Base-by-base conservation (phyloP, 2,329 filamentous ascomycete species). In the Truncatella angustata region DNA sequence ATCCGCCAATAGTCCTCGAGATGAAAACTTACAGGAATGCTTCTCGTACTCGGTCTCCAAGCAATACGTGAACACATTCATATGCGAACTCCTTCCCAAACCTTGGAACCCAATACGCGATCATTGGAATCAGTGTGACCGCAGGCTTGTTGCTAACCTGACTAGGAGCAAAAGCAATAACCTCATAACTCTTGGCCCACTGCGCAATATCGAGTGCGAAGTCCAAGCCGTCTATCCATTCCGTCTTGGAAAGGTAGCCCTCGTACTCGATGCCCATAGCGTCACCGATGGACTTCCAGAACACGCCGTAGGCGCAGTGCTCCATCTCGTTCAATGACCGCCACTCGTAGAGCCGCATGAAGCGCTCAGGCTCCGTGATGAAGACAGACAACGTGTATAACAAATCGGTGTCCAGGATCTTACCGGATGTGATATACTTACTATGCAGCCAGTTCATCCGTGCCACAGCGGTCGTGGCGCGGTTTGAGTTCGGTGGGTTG, bases 241-340 rank as follows among this genome's bases (percentile, higher is more conserved):
- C 55, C 6, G 52, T 54, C 5, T 39, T 52, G 5, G 58, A 55
- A 2, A 78, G 69, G 12, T 67, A 62, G 1, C 68, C 67, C 21
- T 65, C 64, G 58, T 80, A 82, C 44, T 73, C 65, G 55, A 91
- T 87, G 0, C 75, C 78, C 81, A 91, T 87, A 49, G 81, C 80
- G 59, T 90, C 84, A 12, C 87, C 88, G 14, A 90, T 70, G 49
- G 76, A 76, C 66, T 88, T 88, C 87, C 87, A 91, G 61, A 88
- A 83, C 0, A 81, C 84, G 14, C 81, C 84, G 26, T 86, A 68
- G 0, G 86, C 87, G 55, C 85, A 88, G 9, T 74, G 66, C 66
- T 92, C 89, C 68, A 91, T 74, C 1, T 86, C 80, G 14, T 78
- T 86, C 20, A 90, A 66, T 4, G 70, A 35, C 2, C 89, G 80